Conservation (phyloP, 2,329 filamentous ascomycete genomes). For the Curvularia lunata region DNA sequence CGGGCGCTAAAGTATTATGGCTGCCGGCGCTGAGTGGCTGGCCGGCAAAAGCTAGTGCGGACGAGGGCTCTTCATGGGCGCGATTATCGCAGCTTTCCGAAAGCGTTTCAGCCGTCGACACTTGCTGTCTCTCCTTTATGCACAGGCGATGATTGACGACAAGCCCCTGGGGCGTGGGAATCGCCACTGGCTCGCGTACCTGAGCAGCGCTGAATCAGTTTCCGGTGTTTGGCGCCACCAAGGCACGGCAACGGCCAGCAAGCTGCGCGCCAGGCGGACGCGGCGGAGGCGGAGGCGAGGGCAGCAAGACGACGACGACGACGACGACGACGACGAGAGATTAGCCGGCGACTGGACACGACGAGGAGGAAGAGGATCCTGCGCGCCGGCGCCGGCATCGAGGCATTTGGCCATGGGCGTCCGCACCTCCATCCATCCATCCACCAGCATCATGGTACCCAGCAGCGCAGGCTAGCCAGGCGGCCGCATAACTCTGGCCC, state of each 20-base stretch:
- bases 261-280: constrained; percentile 26
- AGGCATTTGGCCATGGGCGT: constrained; percentile 9
- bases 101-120: constrained; percentile 44
- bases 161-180: constrained; percentile 29
- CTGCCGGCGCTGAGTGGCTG: constrained; percentile 43
- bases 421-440: no score
- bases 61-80: constrained; percentile 35
- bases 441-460: no score
- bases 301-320: not conserved
- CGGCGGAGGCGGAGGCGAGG: constrained; percentile 27
- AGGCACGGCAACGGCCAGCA: constrained; percentile 39
- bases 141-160: constrained; percentile 37
- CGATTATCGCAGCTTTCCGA: constrained; percentile 39
- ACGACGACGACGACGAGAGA: constrained; percentile 22
- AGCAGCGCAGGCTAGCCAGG: constrained; percentile 23
- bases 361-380: constrained; percentile 5
- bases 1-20: constrained; percentile 47
- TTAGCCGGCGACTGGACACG: constrained; percentile 38
- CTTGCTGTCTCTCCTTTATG: constrained; percentile 44
- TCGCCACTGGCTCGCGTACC: constrained; percentile 44
- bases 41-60: constrained; percentile 43
- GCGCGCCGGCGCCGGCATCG: constrained; percentile 17
- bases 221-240: constrained; percentile 34
- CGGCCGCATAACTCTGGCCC: constrained; percentile 40
- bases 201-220: constrained; percentile 27